Evolutionary conservation across 495 filamentous ascomycete genomes (phyloP), one percentile per base, ranked within the genome.

Genomic region (Aspergillus haitiensis): DNA sequence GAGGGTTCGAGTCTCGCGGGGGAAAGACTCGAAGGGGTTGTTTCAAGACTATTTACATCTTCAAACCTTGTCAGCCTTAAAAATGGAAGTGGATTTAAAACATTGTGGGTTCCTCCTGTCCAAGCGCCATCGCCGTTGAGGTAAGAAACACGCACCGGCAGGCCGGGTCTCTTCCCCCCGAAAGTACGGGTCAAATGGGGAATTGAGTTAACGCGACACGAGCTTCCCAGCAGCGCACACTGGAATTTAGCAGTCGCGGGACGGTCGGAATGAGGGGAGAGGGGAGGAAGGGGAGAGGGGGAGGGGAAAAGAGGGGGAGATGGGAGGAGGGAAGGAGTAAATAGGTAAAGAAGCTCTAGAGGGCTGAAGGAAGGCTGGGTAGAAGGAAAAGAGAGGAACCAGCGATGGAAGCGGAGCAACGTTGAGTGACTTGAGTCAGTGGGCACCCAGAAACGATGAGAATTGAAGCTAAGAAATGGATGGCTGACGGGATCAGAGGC

Each of bases 31-130:
- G 7, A 21, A 39, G n/a, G 51, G 45, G n/a, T 45, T 33, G n/a
- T 45, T 33, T 13, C 32, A 36, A 45, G 32, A 18, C 32, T 51
- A 42, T 45, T 50, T n/a, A 56, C 52, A 57, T 57, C 61, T 59
- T 32, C 21, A 45, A 55, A 44, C 33, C 40, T 59, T 58, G 61
- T 67, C 64, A 67, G 64, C 64, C 64, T 67, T 62, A 61, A 51
- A 53, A 56, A 42, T 47, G 44, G 47, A 53, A 49, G 53, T 52
- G 9, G 36, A 48, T 18, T 52, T 47, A 44, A 36, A 54, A 63
- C 52, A 39, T 52, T 39, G 62, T 67, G 62, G 62, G 55, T 64
- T 64, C 56, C 51, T 46, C 51, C 31, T 36, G 58, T 64, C 58
- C 59, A 58, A 64, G 65, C 62, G 62, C 31, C 55, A 51, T 52